Conservation (phyloP, 2,329 filamentous ascomycete genomes). For the Teratosphaeria viscida region DNA sequence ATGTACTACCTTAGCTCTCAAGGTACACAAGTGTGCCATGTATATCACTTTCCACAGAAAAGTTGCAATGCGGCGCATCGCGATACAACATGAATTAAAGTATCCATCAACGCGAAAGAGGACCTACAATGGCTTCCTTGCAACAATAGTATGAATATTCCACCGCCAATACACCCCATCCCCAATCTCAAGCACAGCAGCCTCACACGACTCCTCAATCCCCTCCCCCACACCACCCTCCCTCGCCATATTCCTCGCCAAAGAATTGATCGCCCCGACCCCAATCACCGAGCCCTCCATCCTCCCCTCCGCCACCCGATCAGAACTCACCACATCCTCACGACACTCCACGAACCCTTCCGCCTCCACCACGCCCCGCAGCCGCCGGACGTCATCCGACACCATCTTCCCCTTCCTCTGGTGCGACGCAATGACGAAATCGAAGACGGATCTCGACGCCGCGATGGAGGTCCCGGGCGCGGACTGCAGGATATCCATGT, state of each 20-base stretch:
- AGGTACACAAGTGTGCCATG: too few species aligned
- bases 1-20: too few species aligned
- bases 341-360: constrained; percentile 5
- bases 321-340: constrained; percentile 9
- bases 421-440: neutral
- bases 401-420: neutral
- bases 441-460: neutral
- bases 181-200: constrained; percentile 1
- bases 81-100: neutral
- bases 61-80: too few species aligned
- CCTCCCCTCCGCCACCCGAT: constrained; percentile 8
- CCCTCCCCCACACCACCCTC: neutral
- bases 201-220: constrained; percentile 2
- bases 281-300: neutral
- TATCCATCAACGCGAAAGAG: neutral
- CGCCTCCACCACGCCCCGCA: neutral
- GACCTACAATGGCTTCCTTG: neutral
- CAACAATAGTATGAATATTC: constrained; percentile 8
- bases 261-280: constrained; percentile 1
- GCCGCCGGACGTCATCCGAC: neutral
- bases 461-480: neutral
- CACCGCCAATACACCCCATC: constrained; percentile 7
- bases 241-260: neutral
- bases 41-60: too few species aligned
- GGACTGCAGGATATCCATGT: constrained; percentile 1